Conservation (phyloP, 805 yeast genomes). For the Nakazawaea laoshanensis region DNA sequence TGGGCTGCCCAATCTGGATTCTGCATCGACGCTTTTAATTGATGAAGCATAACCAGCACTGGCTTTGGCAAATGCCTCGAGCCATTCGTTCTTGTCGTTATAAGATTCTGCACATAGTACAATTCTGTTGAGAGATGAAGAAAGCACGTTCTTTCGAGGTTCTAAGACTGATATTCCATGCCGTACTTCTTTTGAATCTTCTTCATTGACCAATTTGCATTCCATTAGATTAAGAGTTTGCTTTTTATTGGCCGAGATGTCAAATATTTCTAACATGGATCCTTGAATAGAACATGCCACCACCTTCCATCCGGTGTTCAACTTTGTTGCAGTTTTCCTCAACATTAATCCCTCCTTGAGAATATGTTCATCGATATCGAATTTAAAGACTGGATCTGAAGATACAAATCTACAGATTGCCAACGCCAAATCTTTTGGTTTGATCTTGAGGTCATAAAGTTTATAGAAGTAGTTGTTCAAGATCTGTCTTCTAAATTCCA, state of each 20-base stretch:
- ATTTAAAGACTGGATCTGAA: conserved; percentile 41
- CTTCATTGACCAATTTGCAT: conserved; percentile 19
- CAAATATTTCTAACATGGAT: conserved; percentile 1
- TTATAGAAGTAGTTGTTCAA: conserved; percentile 54
- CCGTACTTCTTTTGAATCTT: conserved; percentile 32
- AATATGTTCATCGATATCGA: conserved; percentile 11
- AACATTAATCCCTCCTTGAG: conserved; percentile 12
- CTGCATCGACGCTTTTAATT: background rate
- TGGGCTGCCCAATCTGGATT: conserved; percentile 6
- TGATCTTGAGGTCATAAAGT: conserved; percentile 46
- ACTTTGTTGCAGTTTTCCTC: conserved; percentile 7
- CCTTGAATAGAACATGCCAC: conserved; percentile 6
- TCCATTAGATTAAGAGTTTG: conserved; percentile 46
- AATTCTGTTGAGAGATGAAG: conserved; percentile 20
- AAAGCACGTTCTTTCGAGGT: conserved; percentile 24
- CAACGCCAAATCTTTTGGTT: conserved; percentile 43
- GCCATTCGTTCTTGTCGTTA: conserved; percentile 69
- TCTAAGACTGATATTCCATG: conserved; percentile 56
- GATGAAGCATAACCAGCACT: conserved; percentile 2
- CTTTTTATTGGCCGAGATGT: conserved; percentile 3
- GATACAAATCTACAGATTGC: conserved; percentile 59
- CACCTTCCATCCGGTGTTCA: conserved; percentile 11
- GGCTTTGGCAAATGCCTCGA: conserved; percentile 23
- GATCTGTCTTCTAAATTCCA: conserved; percentile 49
- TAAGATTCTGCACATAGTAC: conserved; percentile 75